Evolutionary conservation across 2,329 filamentous ascomycete species (phyloP).

Genomic region (Sporothrix variecibatus): DNA sequence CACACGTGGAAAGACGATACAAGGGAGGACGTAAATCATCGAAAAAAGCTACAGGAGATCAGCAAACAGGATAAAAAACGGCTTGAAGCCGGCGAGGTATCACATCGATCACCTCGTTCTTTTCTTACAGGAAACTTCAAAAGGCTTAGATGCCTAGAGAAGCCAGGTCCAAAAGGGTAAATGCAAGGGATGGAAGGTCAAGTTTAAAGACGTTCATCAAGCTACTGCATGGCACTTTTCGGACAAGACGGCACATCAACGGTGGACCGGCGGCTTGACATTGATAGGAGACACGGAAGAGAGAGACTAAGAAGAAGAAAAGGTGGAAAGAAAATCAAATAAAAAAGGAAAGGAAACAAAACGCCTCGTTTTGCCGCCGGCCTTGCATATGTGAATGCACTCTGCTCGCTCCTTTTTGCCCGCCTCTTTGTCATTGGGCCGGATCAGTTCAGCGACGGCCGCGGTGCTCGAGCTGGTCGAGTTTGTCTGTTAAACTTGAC

Average conservation of each 20-base stretch:
- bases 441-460: not conserved
- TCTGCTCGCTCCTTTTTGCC: not conserved
- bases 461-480: not conserved
- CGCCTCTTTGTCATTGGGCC: not conserved
- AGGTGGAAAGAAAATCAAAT: too few relatives aligned
- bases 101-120: not conserved
- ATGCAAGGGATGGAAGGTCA: not conserved
- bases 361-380: constrained; percentile 1
- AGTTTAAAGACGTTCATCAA: not conserved
- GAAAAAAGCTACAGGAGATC: not conserved
- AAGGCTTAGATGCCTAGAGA: not conserved
- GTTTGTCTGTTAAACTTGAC: not conserved
- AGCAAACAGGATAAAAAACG: not conserved
- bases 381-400: not conserved
- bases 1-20: not conserved
- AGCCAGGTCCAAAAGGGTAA: not conserved
- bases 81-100: not conserved
- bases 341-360: not conserved
- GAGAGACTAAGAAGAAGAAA: not conserved
- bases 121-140: not conserved
- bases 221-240: constrained; percentile 7
- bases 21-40: not conserved
- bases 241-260: constrained; percentile 1
- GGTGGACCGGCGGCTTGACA: not conserved
- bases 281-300: not conserved